These are phyloP conservation scores for Malassezia psittaci DNA, from an alignment of 1,284 basidiomycete genomes.

Conservation along the genomic window DNA sequence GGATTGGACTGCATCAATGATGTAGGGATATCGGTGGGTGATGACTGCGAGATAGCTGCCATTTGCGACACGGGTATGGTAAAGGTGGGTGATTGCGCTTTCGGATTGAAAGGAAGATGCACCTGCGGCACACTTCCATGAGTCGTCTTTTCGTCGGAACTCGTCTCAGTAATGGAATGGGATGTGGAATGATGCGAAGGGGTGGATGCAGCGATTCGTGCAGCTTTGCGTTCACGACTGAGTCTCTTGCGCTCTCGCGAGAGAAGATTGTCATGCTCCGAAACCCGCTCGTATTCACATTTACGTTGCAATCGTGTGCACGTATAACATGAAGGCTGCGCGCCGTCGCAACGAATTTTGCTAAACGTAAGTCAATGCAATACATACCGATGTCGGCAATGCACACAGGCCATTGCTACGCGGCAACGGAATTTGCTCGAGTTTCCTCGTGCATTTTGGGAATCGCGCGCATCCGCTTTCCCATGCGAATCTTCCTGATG, in stretches of 20 bases:
- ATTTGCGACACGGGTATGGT: constrained; percentile 1
- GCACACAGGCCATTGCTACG: constrained; percentile 35
- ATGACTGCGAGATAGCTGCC: not conserved
- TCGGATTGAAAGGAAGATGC: not conserved
- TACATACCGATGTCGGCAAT: constrained; percentile 35
- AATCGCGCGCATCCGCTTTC: not conserved
- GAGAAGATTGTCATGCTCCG: constrained; percentile 34
- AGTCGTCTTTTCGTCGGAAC: not conserved
- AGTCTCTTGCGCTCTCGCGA: constrained; percentile 36
- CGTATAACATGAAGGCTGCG: constrained; percentile 31
- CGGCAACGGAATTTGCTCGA: constrained; percentile 19
- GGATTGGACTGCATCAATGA: constrained; percentile 8
- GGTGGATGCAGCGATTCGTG: constrained; percentile 12
- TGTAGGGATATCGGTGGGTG: constrained; percentile 7
- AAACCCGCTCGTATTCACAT: constrained; percentile 40
- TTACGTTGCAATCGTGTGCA: constrained; percentile 31
- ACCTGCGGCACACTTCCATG: not conserved
- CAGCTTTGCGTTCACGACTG: constrained; percentile 26
- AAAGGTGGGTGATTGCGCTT: constrained; percentile 2
- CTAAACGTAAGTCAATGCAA: constrained; percentile 8
- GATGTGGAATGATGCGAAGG: not conserved
- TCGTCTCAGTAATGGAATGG: not conserved
- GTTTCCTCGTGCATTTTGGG: not conserved
- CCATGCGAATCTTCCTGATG: not conserved
- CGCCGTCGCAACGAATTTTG: constrained; percentile 39